Conservation (phyloP, 169 alveolate species). For the Eimeria acervulina region DNA sequence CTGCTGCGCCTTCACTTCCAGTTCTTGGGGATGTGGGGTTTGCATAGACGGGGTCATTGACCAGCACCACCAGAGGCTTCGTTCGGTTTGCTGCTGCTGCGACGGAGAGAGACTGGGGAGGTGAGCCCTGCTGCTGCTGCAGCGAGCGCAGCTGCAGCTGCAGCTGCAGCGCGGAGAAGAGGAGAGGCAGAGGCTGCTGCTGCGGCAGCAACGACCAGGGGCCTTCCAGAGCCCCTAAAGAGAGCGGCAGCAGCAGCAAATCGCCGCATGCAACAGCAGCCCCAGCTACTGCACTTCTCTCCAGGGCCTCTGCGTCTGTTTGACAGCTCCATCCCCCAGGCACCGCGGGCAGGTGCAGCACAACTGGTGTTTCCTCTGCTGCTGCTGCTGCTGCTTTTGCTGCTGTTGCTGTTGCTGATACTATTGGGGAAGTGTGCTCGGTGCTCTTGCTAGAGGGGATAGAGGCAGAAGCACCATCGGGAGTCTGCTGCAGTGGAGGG, state of each 20-base stretch:
- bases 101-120: background rate
- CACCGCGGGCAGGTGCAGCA: slow-evolving; percentile 51
- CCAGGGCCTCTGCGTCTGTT: slow-evolving; percentile 31
- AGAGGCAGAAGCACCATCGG: background rate
- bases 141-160: slow-evolving; percentile 3
- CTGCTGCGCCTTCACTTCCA: background rate
- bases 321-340: slow-evolving; percentile 28
- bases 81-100: slow-evolving; percentile 55
- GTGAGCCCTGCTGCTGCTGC: background rate
- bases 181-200: slow-evolving; percentile 63
- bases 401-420: background rate
- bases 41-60: background rate
- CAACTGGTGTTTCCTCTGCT: slow-evolving; percentile 2
- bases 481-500: background rate
- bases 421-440: background rate
- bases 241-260: slow-evolving; percentile 60
- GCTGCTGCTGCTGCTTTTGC: slow-evolving; percentile 13
- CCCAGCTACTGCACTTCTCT: slow-evolving; percentile 39
- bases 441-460: background rate
- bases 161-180: slow-evolving; percentile 36
- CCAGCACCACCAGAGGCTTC: slow-evolving; percentile 51
- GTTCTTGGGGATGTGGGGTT: background rate
- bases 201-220: slow-evolving; percentile 37
- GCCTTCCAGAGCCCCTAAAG: slow-evolving; percentile 29
- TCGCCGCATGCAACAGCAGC: slow-evolving; percentile 75